phyloP scores from a whole-genome alignment of 164 flowering plant genomes.

The Umbellularia californica region DNA sequence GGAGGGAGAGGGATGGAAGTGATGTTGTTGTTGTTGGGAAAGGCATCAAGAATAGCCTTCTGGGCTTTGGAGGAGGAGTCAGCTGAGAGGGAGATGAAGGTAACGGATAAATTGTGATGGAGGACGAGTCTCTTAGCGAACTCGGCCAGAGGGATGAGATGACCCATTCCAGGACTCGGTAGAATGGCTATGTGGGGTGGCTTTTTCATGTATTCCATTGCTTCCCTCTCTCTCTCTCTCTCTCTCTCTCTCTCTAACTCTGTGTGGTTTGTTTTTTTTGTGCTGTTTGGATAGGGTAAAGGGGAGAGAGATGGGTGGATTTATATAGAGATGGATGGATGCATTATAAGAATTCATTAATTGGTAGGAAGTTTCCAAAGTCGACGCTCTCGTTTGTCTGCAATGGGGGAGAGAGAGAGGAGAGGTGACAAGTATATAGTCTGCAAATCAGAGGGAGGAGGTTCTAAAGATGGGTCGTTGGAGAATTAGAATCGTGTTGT shows the following conservation, averaged over 20 bases:
- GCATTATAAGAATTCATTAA: neutral
- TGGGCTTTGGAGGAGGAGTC: conserved; percentile 14
- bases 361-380: neutral
- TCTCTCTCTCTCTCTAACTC: neutral
- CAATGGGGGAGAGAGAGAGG: neutral
- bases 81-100: conserved; percentile 26
- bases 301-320: neutral
- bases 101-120: conserved; percentile 18
- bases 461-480: neutral
- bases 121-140: conserved; percentile 30
- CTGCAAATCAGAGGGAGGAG: neutral
- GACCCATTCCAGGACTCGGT: conserved; percentile 44
- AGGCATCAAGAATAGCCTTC: conserved; percentile 16
- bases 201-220: neutral
- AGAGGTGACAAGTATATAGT: neutral
- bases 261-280: neutral
- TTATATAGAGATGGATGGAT: neutral
- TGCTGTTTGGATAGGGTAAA: neutral
- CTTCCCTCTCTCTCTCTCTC: neutral
- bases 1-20: conserved; percentile 27
- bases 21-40: conserved; percentile 6
- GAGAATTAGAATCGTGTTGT: neutral
- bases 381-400: neutral
- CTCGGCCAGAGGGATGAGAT: conserved; percentile 39
- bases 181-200: conserved; percentile 21